Conservation (phyloP, 768 basidiomycete genomes). For the Termitomyces sp. region DNA sequence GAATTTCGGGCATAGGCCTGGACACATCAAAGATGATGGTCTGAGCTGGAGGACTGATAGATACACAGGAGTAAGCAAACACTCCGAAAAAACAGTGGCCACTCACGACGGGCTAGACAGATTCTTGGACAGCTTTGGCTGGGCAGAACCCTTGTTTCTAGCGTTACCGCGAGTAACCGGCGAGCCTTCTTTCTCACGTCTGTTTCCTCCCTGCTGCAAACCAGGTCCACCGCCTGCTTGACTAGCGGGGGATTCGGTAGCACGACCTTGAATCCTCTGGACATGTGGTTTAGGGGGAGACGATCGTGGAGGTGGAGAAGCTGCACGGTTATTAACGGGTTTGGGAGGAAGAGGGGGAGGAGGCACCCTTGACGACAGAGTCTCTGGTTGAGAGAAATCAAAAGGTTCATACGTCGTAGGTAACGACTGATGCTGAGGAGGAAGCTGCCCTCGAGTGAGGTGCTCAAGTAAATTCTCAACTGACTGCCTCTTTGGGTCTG, state of each 20-base stretch:
- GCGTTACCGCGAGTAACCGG: conserved; percentile 51
- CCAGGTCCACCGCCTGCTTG: conserved; percentile 27
- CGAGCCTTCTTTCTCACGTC: conserved; percentile 68
- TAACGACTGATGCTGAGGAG: conserved; percentile 26
- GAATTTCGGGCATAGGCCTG: conserved; percentile 65
- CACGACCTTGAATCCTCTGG: conserved; percentile 45
- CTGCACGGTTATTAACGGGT: conserved; percentile 36
- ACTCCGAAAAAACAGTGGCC: not conserved
- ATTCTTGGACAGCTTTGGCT: conserved; percentile 39
- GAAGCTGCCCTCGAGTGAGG: conserved; percentile 46
- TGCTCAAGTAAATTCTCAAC: conserved; percentile 80
- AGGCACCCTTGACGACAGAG: conserved; percentile 39
- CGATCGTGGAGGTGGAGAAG: conserved; percentile 58
- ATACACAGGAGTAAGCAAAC: conserved; percentile 2
- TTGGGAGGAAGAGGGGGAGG: conserved; percentile 63
- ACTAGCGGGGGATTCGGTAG: conserved; percentile 45
- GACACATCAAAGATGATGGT: conserved; percentile 73
- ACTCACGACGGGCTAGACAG: conserved; percentile 56
- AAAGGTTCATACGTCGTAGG: conserved; percentile 42
- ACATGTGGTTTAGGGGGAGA: conserved; percentile 55
- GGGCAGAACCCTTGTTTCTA: conserved; percentile 30
- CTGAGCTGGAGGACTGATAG: conserved; percentile 53
- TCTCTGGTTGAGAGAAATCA: conserved; percentile 41
- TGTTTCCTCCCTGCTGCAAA: conserved; percentile 18
- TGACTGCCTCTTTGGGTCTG: conserved; percentile 73